Percentiles rank a stretch among this genome's conserved stretches.
Conservation (phyloP, 2,329 filamentous ascomycete genomes). For the Beauveria sp. region DNA sequence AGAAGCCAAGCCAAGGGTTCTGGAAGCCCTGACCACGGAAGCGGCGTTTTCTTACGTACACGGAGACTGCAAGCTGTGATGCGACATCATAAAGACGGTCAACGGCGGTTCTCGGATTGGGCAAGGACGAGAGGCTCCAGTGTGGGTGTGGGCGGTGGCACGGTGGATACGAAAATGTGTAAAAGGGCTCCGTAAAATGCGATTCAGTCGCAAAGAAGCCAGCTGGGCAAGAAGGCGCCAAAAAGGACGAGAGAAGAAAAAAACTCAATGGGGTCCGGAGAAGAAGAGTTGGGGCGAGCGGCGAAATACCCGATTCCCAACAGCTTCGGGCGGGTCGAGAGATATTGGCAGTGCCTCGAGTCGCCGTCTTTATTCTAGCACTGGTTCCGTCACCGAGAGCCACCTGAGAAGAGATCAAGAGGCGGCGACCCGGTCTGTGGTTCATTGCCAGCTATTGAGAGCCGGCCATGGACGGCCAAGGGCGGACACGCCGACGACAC, state of each 20-base stretch:
- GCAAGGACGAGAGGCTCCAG: neutral
- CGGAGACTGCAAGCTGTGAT: neutral
- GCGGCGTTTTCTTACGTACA: constrained; percentile 11
- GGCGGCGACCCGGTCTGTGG: neutral
- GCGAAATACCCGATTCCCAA: constrained; percentile 10
- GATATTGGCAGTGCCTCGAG: constrained; percentile 1
- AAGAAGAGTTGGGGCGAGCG: constrained; percentile 5
- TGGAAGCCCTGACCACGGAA: constrained; percentile 4
- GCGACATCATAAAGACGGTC: constrained; percentile 11
- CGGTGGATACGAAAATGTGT: neutral
- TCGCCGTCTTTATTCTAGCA: neutral
- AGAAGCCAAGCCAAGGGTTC: constrained; percentile 8
- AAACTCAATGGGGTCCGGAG: neutral
- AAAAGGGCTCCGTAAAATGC: constrained; percentile 5
- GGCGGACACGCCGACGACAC: constrained; percentile 6
- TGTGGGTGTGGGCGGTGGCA: neutral
- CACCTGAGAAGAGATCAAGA: neutral
- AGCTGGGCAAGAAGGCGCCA: neutral
- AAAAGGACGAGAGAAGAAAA: neutral
- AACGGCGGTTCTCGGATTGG: constrained; percentile 13
- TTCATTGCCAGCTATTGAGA: neutral
- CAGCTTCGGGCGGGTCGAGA: constrained; percentile 4
- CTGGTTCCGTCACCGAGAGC: constrained; percentile 8
- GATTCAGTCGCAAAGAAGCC: constrained; percentile 4
- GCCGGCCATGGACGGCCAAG: neutral